Base-by-base conservation (phyloP, 1,139 yeast genomes). In the Pichia sp. region DNA sequence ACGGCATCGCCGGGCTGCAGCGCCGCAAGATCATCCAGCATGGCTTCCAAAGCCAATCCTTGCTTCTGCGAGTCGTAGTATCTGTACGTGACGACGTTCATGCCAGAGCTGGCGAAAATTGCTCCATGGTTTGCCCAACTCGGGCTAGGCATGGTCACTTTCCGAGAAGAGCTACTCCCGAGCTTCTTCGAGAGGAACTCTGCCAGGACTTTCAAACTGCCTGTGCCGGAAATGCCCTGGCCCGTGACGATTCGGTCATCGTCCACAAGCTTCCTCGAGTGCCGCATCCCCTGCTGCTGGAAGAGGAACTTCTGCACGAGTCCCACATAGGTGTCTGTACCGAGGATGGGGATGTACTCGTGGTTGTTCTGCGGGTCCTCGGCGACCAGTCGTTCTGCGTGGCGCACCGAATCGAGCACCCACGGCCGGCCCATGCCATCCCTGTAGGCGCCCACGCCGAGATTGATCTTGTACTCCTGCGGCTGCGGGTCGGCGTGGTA, bases 381-480 rank as follows among this genome's bases (percentile, higher is more conserved):
- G 56, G 73, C 65, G 46, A 76, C 65, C 28, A 56, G 42, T 40
- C 68, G 64, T 60, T 82, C 86, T 3, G 96, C 96, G 60, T 74
- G 71, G 58, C 73, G 78, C 13, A 91, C 95, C 4, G 93, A 83
- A 4, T 96, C 96, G 50, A 91, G 77, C 43, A 91, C 83, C 84
- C 95, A 87, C 25, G 97, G 96, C 67, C 83, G 78, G 44, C 97
- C 98, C 49, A 70, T 62, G 61, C 82, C 78, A 67, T 89, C 96
- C 68, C 96, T 80, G 71, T 91, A 91, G 39, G 97, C 96, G 50
- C 98, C 98, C 51, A 91, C 91, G 22, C 95, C 93, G 62, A 89
- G 74, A 65, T 89, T 93, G 59, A 91, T 89, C 74, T 91, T 93
- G 55, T 79, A 75, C 16, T 21, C 26, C 12, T 19, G 31, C 5